Evolutionary conservation across 441 rosid genomes (phyloP).

Genomic region (Mallotus japonicus): DNA sequence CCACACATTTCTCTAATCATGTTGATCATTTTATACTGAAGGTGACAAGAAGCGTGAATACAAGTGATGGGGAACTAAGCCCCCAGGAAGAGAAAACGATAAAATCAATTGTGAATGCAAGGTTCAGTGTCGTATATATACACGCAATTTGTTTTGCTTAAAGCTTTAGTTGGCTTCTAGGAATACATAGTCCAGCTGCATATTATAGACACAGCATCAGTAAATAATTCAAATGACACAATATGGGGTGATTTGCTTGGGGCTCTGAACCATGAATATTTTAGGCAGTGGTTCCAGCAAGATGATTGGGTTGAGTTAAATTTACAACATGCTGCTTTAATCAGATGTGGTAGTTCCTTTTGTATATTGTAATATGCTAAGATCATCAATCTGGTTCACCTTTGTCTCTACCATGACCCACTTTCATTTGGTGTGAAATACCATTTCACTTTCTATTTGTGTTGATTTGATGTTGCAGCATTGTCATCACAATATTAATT

Average conservation of each 20-base stretch:
- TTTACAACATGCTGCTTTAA: too few species aligned
- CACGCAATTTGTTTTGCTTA: background rate
- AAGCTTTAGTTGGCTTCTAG: background rate
- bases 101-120: conserved; percentile 83
- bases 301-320: too few species aligned
- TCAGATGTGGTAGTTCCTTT: too few species aligned
- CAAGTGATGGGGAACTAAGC: conserved; percentile 50
- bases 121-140: conserved; percentile 37
- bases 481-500: too few species aligned
- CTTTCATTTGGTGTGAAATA: background rate
- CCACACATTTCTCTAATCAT: background rate
- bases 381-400: background rate
- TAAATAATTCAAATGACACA: background rate
- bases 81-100: conserved; percentile 78
- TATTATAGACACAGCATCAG: too few species aligned
- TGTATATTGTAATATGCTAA: too few species aligned
- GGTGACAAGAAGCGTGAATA: conserved; percentile 89
- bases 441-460: background rate
- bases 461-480: background rate
- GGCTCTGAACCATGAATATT: too few species aligned
- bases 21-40: conserved; percentile 21
- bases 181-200: background rate
- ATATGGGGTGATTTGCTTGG: too few species aligned
- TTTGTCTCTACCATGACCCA: background rate
- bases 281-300: too few species aligned